A percentile compares a stretch with the other conserved stretches of the same genome.
phyloP scores from a whole-genome alignment of 176 grass and related monocot genomes.

The Carex scoparia region DNA sequence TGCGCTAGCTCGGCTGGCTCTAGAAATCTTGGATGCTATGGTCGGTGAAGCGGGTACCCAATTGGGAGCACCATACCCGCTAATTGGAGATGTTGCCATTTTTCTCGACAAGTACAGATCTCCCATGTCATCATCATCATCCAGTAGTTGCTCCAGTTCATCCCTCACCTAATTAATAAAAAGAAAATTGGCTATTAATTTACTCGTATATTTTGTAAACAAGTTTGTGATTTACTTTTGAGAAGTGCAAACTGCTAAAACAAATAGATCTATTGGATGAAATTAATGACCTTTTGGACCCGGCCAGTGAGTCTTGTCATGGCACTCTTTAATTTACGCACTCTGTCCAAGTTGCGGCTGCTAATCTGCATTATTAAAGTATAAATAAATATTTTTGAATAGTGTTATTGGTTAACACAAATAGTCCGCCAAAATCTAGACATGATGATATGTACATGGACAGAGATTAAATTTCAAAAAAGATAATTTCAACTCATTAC shows the following conservation, averaged over 20 bases:
- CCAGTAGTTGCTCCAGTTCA: slow-evolving; percentile 98
- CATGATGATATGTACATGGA: neutral
- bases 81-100: slow-evolving; percentile 71
- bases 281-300: slow-evolving; percentile 80
- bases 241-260: slow-evolving; percentile 15
- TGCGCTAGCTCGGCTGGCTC: slow-evolving; percentile 82
- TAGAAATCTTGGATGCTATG: slow-evolving; percentile 93
- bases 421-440: neutral
- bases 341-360: slow-evolving; percentile 96
- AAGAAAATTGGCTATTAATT: neutral
- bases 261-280: slow-evolving; percentile 6
- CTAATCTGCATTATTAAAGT: slow-evolving; percentile 65
- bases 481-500: neutral
- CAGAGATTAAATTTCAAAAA: neutral
- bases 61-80: slow-evolving; percentile 72
- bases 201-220: neutral
- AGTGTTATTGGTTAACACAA: neutral
- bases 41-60: slow-evolving; percentile 85
- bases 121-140: slow-evolving; percentile 98
- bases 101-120: slow-evolving; percentile 99
- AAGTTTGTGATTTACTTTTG: slow-evolving; percentile 2
- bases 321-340: slow-evolving; percentile 90
- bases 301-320: slow-evolving; percentile 95
- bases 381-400: slow-evolving; percentile 16
- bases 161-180: slow-evolving; percentile 75